Evolutionary conservation across 2,329 filamentous ascomycete genomes (phyloP).

Genomic region (Pseudocercospora crystallina): DNA sequence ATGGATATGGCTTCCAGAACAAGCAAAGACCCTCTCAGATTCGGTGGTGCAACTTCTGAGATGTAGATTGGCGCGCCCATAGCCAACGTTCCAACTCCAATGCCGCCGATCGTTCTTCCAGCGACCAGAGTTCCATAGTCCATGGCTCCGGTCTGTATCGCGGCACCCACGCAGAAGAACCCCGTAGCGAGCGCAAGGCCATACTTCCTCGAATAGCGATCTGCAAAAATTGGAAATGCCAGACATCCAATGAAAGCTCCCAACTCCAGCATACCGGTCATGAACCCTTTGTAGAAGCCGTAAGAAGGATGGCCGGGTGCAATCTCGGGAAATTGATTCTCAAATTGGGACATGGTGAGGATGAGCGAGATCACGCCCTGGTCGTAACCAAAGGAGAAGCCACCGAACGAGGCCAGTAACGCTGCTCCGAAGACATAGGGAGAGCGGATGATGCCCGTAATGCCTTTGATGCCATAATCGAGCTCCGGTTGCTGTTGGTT

Average conservation of each 20-base stretch:
- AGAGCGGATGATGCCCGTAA: not conserved
- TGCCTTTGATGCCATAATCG: not conserved
- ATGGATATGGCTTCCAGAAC: constrained; percentile 48
- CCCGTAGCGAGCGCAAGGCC: constrained; percentile 36
- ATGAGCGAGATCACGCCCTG: constrained; percentile 37
- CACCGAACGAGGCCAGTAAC: constrained; percentile 38
- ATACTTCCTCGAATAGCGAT: constrained; percentile 43
- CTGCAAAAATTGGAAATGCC: constrained; percentile 30
- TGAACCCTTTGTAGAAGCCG: constrained; percentile 39
- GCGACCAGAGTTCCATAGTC: constrained; percentile 25
- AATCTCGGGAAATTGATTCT: constrained; percentile 34
- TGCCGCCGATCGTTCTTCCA: constrained; percentile 25
- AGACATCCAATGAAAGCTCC: constrained; percentile 35
- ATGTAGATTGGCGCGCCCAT: constrained; percentile 16
- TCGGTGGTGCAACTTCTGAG: constrained; percentile 33
- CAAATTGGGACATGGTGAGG: constrained; percentile 46
- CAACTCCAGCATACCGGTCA: constrained; percentile 43
- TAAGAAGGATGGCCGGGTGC: constrained; percentile 17
- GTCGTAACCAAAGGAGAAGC: constrained; percentile 43
- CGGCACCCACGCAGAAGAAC: constrained; percentile 41
- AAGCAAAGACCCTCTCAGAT: constrained; percentile 40
- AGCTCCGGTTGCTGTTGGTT: not conserved
- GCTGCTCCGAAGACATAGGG: constrained; percentile 5
- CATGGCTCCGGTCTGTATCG: constrained; percentile 33
- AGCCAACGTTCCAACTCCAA: constrained; percentile 26